Evolutionary conservation across 345 rosid genomes (phyloP), one percentile per base, ranked within the genome.

Genomic region (Excoecaria cochinchinensis): DNA sequence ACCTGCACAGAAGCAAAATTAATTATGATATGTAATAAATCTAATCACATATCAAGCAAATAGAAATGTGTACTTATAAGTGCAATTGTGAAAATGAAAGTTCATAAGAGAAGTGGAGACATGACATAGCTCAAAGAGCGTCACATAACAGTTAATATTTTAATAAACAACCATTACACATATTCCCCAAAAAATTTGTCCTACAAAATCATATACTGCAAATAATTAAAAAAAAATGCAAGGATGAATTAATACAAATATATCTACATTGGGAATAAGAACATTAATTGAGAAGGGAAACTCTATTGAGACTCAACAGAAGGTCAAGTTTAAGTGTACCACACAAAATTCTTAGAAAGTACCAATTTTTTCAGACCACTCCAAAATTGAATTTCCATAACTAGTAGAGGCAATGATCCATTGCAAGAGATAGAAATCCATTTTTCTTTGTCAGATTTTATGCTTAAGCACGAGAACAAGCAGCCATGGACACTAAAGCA

Each of bases 11-110:
- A 58, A 44, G 48, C 6, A 44, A 44, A 44, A 44, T 44, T 44
- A 44, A 10, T 44, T 6, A 6, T 10, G 58, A 77, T 62, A 38
- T 75, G 58, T 36, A 58, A 67, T 74, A 50, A 51, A 80, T 74
- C 74, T 70, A 82, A 78, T 80, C 72, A 76, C n/a, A 6, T n/a
- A 59, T 77, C 72, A 73, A 84, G 81, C 79, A 85, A 77, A 77
- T 53, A 71, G 67, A 83, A 80, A 80, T 87, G 86, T 67, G 17
- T 22, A 67, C 39, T 67, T 46, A 14, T 5, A 47, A 22, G 3
- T 67, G 17, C 1, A 67, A 22, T 25, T 40, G 69, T 64, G 10
- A 9, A 40, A 46, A n/a, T 24, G n/a, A 67, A 14, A 67, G 55
- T 0, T 46, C 53, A 24, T 67, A 5, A 67, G 1, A 46, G 19